phyloP scores from a whole-genome alignment of 257 asterid species.

The Primulina eburnea region DNA sequence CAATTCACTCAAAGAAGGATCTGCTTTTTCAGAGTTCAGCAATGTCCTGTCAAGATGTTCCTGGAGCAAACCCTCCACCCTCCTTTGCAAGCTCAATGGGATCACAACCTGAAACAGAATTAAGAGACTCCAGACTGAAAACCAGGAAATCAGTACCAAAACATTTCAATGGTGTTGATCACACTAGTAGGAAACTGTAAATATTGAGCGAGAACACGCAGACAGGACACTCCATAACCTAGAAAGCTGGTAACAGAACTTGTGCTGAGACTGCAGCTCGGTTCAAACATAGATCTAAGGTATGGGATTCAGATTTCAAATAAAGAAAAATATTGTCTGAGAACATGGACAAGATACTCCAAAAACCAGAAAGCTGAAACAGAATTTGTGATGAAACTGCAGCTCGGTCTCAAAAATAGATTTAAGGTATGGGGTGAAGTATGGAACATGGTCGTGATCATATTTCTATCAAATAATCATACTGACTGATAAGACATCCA shows the following conservation, averaged over 20 bases:
- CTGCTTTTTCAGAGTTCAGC: slow-evolving; percentile 40
- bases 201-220: slow-evolving; percentile 2
- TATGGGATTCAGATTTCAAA: slow-evolving; percentile 5
- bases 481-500: not conserved
- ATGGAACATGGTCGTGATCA: not conserved
- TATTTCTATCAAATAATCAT: not conserved
- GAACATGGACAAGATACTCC: not conserved
- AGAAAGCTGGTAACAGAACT: not conserved
- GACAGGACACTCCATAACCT: not conserved
- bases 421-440: not conserved
- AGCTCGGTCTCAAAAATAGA: no score
- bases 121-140: slow-evolving; percentile 19
- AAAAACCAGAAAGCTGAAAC: not conserved
- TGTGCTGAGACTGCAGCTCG: no score
- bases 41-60: slow-evolving; percentile 85
- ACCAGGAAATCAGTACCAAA: not conserved
- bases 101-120: slow-evolving; percentile 63
- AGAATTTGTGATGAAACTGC: no score
- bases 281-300: no score
- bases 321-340: slow-evolving; percentile 10
- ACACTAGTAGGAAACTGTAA: not conserved
- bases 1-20: slow-evolving; percentile 34
- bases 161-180: slow-evolving; percentile 6
- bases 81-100: slow-evolving; percentile 92
- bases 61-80: slow-evolving; percentile 96